Base-by-base conservation (phyloP, 2,329 filamentous ascomycete species). In the Phialophora tarda region DNA sequence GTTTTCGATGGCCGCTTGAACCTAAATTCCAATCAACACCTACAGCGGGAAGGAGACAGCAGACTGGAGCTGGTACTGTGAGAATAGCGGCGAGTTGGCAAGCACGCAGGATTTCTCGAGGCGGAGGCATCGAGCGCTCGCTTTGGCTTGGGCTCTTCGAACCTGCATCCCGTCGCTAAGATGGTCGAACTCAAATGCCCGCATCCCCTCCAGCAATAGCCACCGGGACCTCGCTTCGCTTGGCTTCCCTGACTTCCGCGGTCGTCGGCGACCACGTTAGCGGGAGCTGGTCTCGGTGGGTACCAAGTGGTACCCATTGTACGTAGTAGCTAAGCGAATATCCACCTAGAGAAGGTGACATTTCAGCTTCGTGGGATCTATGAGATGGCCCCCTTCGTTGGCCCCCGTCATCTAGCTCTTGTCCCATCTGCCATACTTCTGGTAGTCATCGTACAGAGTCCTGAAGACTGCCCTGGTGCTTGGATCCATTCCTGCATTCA, bases 381-480 rank as follows among this genome's bases (percentile, higher is more conserved):
- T 11, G 10, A 34, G 32, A 12, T 34, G 32, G 32, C 32, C 12
- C 32, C 32, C 32, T 11, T 34, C 10, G 32, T 34, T 5, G 14
- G 17, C 11, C 59, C 30, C 24, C 50, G 14, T 28, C 28, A 24
- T 38, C 47, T 74, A 82, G 48, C 73, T 78, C 72, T 81, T 78
- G 66, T 82, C 79, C 81, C 81, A 82, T 71, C 77, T 81, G 50
- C 81, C 81, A 72, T 79, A 82, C 66, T 74, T 76, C 59, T 78
- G 71, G 71, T 81, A 86, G 64, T 86, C 84, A 57, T 83, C 82
- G 71, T 85, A 85, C 38, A 86, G 73, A 4, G 77, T 77, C 73
- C 83, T 82, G 74, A 85, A 82, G 30, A 86, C 79, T 2, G 82
- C 83, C 53, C 84, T 77, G 66, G 82, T 79, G 53, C 81, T 83